Evolutionary conservation across 2,329 filamentous ascomycete genomes (phyloP), one percentile per base, ranked within the genome.

Genomic region (Fusarium sacchari): DNA sequence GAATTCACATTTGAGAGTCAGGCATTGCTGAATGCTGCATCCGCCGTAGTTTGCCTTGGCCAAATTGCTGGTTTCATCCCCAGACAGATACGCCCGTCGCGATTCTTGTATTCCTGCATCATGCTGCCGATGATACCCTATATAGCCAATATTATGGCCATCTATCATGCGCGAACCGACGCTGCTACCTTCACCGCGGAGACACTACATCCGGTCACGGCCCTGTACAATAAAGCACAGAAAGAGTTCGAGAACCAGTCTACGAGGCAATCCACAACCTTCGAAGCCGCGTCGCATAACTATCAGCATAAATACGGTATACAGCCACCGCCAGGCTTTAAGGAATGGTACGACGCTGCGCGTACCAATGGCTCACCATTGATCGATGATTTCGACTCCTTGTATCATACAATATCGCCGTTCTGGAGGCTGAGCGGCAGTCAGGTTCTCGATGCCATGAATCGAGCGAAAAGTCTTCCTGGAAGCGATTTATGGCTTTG

Each of bases 351-450:
- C 39, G 71, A 81, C 5, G 87, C 82, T 58, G 86, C 86, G 6
- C 56, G 73, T 3, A 74, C 72, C 2, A 77, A 84, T 14, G 46
- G 82, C 11, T 86, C 85, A 1, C 80, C 80, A 1, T 80, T 88
- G 15, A 85, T 88, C 44, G 86, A 88, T 64, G 83, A 87, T 12
- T 88, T 86, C 34, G 84, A 88, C 46, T 79, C 77, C 3, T 84
- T 88, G 15, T 77, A 82, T 49, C 69, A 84, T 3, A 66, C 77
- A 1, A 69, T 88, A 4, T 76, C 78, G 1, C 86, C 85, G 0
- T 85, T 87, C 49, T 80, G 81, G 70, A 78, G 65, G 8, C 44
- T 86, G 0, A 82, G 80, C 39, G 84, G 83, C 1, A 64, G 69
- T 1, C 78, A 83, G 28, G 60, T 85, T 6, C 30, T 55, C 2